Evolutionary conservation across 176 grass and related monocot genomes (phyloP), one percentile per base, ranked within the genome.

Genomic region (Dendrocalamus sinicus): DNA sequence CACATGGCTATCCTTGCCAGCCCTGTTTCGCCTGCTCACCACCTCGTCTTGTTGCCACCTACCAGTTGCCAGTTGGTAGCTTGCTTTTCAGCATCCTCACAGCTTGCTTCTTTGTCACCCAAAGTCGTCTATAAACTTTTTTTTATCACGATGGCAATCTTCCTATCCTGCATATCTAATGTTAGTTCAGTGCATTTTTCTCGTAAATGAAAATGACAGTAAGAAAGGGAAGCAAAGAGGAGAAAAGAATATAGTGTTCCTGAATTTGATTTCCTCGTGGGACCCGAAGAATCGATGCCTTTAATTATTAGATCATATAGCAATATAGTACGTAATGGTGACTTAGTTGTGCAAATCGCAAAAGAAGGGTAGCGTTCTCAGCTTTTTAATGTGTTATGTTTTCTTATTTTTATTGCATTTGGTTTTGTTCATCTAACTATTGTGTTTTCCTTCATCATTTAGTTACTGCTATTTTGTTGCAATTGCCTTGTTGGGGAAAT

Each of bases 71-170:
- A 66, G 71, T 52, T 40, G 48, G 28, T 4, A 47, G 20, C 60
- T 54, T 30, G 13, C 32, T 2, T 75, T 24, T 84, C 44, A 76
- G 22, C 35, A 77, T 76, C 62, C 32, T 66, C 71, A 76, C 59
- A 75, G 71, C 13, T 66, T 84, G 46, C 32, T 40, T 76, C 46
- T 53, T 44, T 85, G 61, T 67, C 72, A 77, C n/a, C 51, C 46
- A 62, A 57, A 67, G 47, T 16, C 46, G 67, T 84, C 17, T 20
- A 45, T 67, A 68, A 54, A 55, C 51, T 26, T 30, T 15, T 1
- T 41, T 32, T 28, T 76, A 20, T 57, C 23, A 39, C 23, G 37
- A 52, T 20, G 19, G 2, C 32, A 78, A 61, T 61, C 20, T 24
- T 44, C 20, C 12, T 77, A 17, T 77, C 4, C 7, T 66, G 20